phyloP scores from a whole-genome alignment of 1,284 basidiomycete species.

The Ceratorhiza oryzae-sativae region DNA sequence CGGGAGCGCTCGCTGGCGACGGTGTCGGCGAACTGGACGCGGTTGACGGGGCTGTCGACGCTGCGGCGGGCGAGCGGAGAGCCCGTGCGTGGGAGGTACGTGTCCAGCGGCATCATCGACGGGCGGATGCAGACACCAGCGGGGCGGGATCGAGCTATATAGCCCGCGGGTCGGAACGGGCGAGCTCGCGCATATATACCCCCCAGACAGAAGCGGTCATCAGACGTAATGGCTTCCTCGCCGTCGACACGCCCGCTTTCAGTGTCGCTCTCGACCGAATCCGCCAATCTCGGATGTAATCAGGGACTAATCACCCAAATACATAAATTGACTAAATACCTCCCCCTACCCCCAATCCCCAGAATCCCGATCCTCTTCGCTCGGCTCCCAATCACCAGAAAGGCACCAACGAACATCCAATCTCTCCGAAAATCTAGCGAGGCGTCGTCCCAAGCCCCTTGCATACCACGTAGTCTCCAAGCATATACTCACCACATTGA shows the following conservation, averaged over 20 bases:
- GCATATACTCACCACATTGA: conserved; percentile 10
- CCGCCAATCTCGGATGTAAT: conserved; percentile 18
- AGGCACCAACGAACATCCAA: conserved; percentile 9
- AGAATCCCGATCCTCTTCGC: background rate
- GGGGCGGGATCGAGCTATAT: too few relatives aligned
- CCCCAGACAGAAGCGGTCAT: background rate
- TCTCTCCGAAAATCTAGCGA: conserved; percentile 28
- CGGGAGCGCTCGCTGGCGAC: conserved; percentile 3
- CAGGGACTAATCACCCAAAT: conserved; percentile 18
- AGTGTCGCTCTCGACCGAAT: background rate
- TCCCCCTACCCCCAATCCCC: background rate
- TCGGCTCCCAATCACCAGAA: background rate
- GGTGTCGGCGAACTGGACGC: conserved; percentile 29
- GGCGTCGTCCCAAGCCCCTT: background rate
- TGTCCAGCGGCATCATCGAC: background rate
- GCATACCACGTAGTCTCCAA: background rate
- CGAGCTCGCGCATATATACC: conserved; percentile 2
- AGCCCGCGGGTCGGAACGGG: background rate
- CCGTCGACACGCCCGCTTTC: conserved; percentile 25
- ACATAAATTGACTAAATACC: background rate
- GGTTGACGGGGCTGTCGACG: conserved; percentile 22
- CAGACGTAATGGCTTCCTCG: conserved; percentile 26
- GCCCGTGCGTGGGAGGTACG: conserved; percentile 12
- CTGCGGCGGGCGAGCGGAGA: conserved; percentile 28
- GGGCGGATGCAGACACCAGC: background rate